A percentile compares a stretch with the other conserved stretches of the same genome.
Conservation (phyloP, 2,329 filamentous ascomycete species). For the Fusarium incarnatum region DNA sequence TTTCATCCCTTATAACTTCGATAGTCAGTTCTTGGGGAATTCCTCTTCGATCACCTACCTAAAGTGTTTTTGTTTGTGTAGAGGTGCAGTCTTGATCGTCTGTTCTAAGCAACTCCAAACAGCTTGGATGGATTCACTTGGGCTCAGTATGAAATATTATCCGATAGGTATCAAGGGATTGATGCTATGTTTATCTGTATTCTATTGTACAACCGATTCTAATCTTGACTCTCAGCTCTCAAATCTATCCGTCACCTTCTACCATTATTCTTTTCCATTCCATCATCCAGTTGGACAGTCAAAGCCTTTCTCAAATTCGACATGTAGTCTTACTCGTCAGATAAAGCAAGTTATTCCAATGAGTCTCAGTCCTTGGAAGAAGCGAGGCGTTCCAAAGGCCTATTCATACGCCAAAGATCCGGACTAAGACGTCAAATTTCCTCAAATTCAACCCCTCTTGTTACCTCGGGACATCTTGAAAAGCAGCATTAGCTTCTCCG, state of each 20-base stretch:
- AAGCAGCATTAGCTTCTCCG: not conserved
- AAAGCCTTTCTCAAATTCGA: not conserved
- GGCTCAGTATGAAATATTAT: not conserved
- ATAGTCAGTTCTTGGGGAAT: not conserved
- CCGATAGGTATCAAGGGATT: not conserved
- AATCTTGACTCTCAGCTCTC: not conserved
- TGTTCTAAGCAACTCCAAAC: rapidly evolving
- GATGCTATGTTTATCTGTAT: not conserved
- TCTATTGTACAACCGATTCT: not conserved
- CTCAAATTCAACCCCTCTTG: not conserved
- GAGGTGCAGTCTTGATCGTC: not conserved
- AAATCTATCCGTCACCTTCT: not conserved
- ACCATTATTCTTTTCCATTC: not conserved
- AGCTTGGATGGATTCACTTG: not conserved
- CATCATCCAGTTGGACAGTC: not conserved
- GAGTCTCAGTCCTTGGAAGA: rapidly evolving
- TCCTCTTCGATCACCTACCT: too few species aligned
- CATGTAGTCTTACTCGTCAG: not conserved
- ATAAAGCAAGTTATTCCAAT: not conserved
- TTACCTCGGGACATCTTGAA: not conserved
- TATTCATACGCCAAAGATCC: too few species aligned
- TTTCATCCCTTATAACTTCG: not conserved
- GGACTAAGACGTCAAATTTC: not conserved
- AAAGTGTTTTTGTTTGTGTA: rapidly evolving
- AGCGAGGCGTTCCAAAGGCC: not conserved